A percentile compares a stretch with the other conserved stretches of the same genome.
These are phyloP conservation scores for Fonsecaea nubica DNA, from an alignment of 2,329 filamentous ascomycete genomes.

Conservation along the genomic window DNA sequence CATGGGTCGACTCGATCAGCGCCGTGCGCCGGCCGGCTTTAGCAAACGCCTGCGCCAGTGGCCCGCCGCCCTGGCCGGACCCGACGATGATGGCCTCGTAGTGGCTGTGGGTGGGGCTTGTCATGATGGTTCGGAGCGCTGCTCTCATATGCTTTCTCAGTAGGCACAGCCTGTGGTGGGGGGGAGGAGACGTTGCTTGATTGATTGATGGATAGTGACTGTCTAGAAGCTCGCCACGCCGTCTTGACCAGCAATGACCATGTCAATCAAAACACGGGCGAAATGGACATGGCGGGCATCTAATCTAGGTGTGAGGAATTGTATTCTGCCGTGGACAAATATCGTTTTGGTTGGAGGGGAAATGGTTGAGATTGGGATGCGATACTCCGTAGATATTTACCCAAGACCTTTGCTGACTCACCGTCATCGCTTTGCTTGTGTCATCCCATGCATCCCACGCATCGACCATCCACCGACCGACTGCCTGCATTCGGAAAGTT, in stretches of 20 bases:
- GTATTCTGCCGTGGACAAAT: too few relatives aligned
- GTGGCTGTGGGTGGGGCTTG: constrained; percentile 26
- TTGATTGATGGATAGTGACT: background rate
- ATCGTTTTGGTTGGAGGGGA: too few relatives aligned
- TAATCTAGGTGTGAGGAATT: too few relatives aligned
- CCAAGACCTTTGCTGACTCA: constrained; percentile 29
- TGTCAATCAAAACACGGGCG: background rate
- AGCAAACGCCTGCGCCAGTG: constrained; percentile 57
- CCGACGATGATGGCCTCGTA: constrained; percentile 58
- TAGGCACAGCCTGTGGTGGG: background rate
- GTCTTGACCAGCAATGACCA: background rate
- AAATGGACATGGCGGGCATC: background rate
- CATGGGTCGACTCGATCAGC: constrained; percentile 56
- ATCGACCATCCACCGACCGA: background rate
- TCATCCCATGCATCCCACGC: constrained; percentile 3
- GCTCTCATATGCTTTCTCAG: background rate
- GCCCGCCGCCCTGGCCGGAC: constrained; percentile 61
- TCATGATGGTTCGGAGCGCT: constrained; percentile 4
- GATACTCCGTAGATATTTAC: background rate
- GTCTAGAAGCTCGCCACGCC: background rate
- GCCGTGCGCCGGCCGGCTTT: constrained; percentile 54
- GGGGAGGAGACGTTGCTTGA: background rate
- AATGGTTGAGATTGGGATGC: background rate
- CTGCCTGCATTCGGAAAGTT: constrained; percentile 18
- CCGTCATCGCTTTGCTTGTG: constrained; percentile 2